Conservation (phyloP, 1,284 basidiomycete genomes). For the Gymnopus androsaceus region DNA sequence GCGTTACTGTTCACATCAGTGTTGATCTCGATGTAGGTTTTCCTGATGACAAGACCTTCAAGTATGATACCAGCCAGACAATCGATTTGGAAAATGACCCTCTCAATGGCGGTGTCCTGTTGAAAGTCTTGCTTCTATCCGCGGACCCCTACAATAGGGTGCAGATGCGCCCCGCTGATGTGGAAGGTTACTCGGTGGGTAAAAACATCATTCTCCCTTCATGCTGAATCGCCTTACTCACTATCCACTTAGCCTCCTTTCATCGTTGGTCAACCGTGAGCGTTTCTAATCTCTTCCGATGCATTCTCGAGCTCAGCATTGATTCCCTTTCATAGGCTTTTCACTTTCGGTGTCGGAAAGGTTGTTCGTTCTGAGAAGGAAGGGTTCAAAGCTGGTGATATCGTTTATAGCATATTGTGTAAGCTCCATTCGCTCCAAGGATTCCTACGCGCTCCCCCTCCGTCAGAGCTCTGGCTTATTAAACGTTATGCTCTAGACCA, state of each 20-base stretch:
- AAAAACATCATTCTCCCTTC: neutral
- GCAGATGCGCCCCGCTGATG: too few relatives aligned
- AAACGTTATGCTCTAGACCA: conserved; percentile 7
- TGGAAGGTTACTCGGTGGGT: conserved; percentile 32
- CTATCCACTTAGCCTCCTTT: conserved; percentile 31
- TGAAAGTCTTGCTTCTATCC: conserved; percentile 48
- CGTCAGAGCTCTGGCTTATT: too few relatives aligned
- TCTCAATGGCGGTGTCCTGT: conserved; percentile 52
- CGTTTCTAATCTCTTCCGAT: neutral
- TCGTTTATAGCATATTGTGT: conserved; percentile 30
- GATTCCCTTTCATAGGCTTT: conserved; percentile 27
- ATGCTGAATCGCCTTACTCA: neutral
- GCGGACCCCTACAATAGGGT: conserved; percentile 53
- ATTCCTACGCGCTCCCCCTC: too few relatives aligned
- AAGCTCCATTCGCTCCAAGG: conserved; percentile 8
- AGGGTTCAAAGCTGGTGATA: conserved; percentile 28
- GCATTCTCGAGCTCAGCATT: neutral
- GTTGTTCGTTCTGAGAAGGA: conserved; percentile 32
- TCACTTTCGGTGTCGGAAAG: conserved; percentile 37
- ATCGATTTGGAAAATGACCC: conserved; percentile 51
- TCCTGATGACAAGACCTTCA: conserved; percentile 48
- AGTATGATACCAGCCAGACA: conserved; percentile 44
- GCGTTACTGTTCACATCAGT: neutral
- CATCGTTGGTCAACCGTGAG: conserved; percentile 44
- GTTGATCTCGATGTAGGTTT: conserved; percentile 34